These are phyloP conservation scores for Aspergillus candidus DNA, from an alignment of 2,329 filamentous ascomycete genomes.

Conservation along the genomic window DNA sequence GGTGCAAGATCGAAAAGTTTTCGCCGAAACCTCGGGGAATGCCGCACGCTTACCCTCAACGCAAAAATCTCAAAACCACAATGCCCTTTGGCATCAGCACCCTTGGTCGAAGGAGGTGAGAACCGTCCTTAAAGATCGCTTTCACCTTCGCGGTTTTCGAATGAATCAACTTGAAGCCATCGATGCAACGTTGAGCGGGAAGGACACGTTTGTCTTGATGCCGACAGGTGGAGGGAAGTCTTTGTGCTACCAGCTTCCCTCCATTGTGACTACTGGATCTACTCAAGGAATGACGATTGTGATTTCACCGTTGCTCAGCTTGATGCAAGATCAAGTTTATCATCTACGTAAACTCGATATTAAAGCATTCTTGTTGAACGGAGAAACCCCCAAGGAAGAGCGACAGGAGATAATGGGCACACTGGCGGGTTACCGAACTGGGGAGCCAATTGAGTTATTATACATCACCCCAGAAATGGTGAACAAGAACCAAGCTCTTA, in stretches of 20 bases:
- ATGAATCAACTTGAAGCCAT: slow-evolving; percentile 92
- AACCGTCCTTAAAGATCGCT: slow-evolving; percentile 70
- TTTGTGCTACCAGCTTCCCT: slow-evolving; percentile 90
- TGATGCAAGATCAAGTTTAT: slow-evolving; percentile 95
- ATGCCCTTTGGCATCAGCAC: slow-evolving; percentile 51
- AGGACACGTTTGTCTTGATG: slow-evolving; percentile 95
- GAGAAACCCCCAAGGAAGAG: slow-evolving; percentile 60
- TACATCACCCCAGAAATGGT: slow-evolving; percentile 98
- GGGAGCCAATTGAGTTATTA: slow-evolving; percentile 74
- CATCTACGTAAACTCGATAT: slow-evolving; percentile 72
- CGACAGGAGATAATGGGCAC: slow-evolving; percentile 61
- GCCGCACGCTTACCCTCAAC: slow-evolving; percentile 21
- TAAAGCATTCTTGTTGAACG: slow-evolving; percentile 74
- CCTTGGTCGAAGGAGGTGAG: slow-evolving; percentile 85
- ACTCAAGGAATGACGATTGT: slow-evolving; percentile 85
- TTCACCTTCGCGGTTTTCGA: slow-evolving; percentile 79
- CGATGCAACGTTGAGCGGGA: slow-evolving; percentile 79
- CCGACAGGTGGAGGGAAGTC: slow-evolving; percentile 96
- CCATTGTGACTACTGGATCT: slow-evolving; percentile 71
- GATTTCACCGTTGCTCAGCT: slow-evolving; percentile 85
- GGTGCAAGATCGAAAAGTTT: slow-evolving; percentile 27
- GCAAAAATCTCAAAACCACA: slow-evolving; percentile 28
- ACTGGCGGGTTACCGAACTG: slow-evolving; percentile 58
- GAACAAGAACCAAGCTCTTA: slow-evolving; percentile 67
- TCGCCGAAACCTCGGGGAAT: slow-evolving; percentile 40